These are phyloP conservation scores for Entelexis sorbosivorans DNA, from an alignment of 1,139 yeast species.

Conservation along the genomic window DNA sequence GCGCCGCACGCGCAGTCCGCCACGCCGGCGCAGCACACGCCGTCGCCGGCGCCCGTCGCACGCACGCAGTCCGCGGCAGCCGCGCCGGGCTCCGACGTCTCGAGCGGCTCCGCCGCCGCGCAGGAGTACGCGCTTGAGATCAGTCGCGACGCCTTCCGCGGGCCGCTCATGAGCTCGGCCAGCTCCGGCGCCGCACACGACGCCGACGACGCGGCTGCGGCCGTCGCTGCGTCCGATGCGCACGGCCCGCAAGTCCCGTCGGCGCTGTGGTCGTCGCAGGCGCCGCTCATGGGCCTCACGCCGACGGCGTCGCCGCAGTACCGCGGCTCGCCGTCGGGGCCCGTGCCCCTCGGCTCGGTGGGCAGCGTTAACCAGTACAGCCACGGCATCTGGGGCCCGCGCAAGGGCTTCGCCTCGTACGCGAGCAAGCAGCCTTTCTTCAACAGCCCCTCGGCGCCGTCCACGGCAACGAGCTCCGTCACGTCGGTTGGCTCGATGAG, in stretches of 20 bases:
- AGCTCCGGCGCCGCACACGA: slow-evolving; percentile 7
- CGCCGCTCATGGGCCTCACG: slow-evolving; percentile 5
- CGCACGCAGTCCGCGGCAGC: not conserved
- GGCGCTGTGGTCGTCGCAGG: slow-evolving; percentile 3
- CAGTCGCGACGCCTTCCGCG: slow-evolving; percentile 19
- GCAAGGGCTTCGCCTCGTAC: slow-evolving; percentile 14
- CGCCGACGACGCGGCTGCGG: slow-evolving; percentile 8
- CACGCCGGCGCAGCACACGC: not conserved
- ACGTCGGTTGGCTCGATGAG: not conserved
- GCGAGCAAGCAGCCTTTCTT: slow-evolving; percentile 10
- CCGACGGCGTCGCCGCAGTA: slow-evolving; percentile 11
- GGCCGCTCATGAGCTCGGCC: slow-evolving; percentile 22
- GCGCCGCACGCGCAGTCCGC: not conserved
- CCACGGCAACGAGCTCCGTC: slow-evolving; percentile 4
- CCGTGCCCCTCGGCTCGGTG: not conserved
- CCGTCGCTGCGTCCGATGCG: not conserved
- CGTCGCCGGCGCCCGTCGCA: slow-evolving; percentile 29
- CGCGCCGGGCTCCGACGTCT: not conserved
- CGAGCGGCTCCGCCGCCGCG: slow-evolving; percentile 2
- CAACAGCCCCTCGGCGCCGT: slow-evolving; percentile 2
- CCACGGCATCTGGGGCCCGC: slow-evolving; percentile 25
- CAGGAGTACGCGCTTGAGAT: slow-evolving; percentile 14
- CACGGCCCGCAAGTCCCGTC: not conserved
- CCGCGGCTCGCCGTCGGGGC: slow-evolving; percentile 7
- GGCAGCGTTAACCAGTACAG: slow-evolving; percentile 14